Percentiles rank a stretch among this genome's conserved stretches.
Evolutionary conservation across 305 asterid species (phyloP).

Genomic region (Fraxinus paxiana): DNA sequence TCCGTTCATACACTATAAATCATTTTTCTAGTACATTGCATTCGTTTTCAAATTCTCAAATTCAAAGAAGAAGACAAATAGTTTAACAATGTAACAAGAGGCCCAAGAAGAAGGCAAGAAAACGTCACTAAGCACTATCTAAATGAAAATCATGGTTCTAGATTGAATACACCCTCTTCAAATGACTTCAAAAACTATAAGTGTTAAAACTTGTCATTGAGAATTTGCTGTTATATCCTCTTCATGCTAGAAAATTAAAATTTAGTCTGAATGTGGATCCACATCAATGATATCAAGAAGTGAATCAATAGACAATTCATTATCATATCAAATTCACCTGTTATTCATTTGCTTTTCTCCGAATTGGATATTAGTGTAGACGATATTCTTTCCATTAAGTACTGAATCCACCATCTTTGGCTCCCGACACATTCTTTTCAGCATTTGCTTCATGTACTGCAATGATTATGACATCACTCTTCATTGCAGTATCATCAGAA

Average conservation of each 20-base stretch:
- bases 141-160: neutral
- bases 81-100: neutral
- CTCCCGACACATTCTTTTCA: conserved; percentile 18
- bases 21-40: neutral
- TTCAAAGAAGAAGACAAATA: neutral
- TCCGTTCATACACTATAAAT: neutral
- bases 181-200: neutral
- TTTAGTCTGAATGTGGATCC: conserved; percentile 71
- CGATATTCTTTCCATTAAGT: conserved; percentile 31
- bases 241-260: neutral
- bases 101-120: neutral
- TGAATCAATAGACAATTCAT: conserved; percentile 30
- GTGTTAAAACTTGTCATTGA: conserved; percentile 14
- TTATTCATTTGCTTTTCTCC: conserved; percentile 23
- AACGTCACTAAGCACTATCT: neutral
- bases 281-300: conserved; percentile 67
- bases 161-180: neutral
- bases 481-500: conserved; percentile 7
- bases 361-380: conserved; percentile 18
- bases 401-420: conserved; percentile 15
- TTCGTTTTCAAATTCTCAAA: neutral
- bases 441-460: neutral
- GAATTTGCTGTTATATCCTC: neutral
- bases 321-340: conserved; percentile 31
- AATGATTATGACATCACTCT: too few species aligned